These are phyloP conservation scores for Pythium phragmiticola DNA, from an alignment of 352 stramenopile species.

Conservation along the genomic window DNA sequence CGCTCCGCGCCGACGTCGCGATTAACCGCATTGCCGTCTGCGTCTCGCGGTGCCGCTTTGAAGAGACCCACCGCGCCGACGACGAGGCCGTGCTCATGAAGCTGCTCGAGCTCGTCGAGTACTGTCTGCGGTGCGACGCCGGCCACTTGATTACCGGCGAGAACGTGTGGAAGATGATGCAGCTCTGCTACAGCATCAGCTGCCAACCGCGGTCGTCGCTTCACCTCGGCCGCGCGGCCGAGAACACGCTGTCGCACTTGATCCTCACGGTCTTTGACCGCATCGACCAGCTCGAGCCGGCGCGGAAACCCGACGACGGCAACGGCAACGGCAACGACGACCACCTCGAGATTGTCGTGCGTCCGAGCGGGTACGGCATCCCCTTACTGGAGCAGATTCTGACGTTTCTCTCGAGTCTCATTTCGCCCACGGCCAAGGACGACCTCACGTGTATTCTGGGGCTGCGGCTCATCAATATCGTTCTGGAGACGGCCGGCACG, in stretches of 20 bases:
- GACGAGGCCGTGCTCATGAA: slow-evolving; percentile 95
- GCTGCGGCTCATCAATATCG: slow-evolving; percentile 96
- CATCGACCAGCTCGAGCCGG: slow-evolving; percentile 70
- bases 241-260: slow-evolving; percentile 96
- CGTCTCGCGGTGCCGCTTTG: slow-evolving; percentile 93
- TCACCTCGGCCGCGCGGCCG: slow-evolving; percentile 92
- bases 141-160: slow-evolving; percentile 88
- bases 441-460: slow-evolving; percentile 89
- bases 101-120: slow-evolving; percentile 95
- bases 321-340: neutral
- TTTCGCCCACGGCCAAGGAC: slow-evolving; percentile 90
- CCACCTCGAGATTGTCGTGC: neutral
- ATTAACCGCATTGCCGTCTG: slow-evolving; percentile 94
- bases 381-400: slow-evolving; percentile 93
- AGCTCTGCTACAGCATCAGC: slow-evolving; percentile 96
- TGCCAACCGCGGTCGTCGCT: slow-evolving; percentile 86
- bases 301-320: slow-evolving; percentile 19
- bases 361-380: slow-evolving; percentile 65
- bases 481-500: slow-evolving; percentile 92
- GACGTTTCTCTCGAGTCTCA: slow-evolving; percentile 91
- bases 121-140: slow-evolving; percentile 92
- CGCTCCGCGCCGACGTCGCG: slow-evolving; percentile 82
- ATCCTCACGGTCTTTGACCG: slow-evolving; percentile 96
- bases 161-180: slow-evolving; percentile 95
- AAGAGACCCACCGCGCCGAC: slow-evolving; percentile 92